phyloP scores from a whole-genome alignment of 345 rosid genomes.

The Garcia nutans region DNA sequence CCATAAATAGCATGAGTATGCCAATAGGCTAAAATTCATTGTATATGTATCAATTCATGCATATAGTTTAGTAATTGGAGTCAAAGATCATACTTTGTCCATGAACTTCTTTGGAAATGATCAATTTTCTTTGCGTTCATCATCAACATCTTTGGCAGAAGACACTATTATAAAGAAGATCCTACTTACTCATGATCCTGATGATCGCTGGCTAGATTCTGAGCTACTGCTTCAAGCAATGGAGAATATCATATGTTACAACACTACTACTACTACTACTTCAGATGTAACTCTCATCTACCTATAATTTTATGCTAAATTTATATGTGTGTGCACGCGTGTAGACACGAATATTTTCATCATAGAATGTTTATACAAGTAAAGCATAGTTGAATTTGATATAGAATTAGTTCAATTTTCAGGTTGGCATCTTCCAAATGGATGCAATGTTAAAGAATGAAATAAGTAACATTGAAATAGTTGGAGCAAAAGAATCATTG shows the following conservation, averaged over 20 bases:
- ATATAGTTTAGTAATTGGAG: not conserved
- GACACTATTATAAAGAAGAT: constrained; percentile 55
- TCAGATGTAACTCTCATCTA: constrained; percentile 28
- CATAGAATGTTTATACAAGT: not conserved
- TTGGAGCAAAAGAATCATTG: constrained; percentile 44
- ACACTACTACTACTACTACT: constrained; percentile 22
- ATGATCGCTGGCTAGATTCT: constrained; percentile 64
- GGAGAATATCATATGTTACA: constrained; percentile 49
- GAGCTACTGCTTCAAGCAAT: constrained; percentile 52
- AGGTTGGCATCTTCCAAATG: constrained; percentile 34
- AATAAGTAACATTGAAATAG: constrained; percentile 38
- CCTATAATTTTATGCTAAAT: constrained; percentile 17
- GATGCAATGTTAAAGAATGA: constrained; percentile 22
- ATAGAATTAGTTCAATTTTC: constrained; percentile 16
- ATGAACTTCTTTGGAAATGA: constrained; percentile 27
- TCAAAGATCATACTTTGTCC: constrained; percentile 9
- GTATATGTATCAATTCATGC: not conserved
- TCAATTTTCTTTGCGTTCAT: not conserved
- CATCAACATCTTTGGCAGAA: constrained; percentile 32
- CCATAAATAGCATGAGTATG: constrained; percentile 8
- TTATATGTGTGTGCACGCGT: not conserved
- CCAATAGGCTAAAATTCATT: not conserved
- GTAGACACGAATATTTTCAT: not conserved
- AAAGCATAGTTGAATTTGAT: not conserved
- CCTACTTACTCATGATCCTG: constrained; percentile 69